Base-by-base conservation (phyloP, 176 grass and related monocot species). In the Typha latifolia region DNA sequence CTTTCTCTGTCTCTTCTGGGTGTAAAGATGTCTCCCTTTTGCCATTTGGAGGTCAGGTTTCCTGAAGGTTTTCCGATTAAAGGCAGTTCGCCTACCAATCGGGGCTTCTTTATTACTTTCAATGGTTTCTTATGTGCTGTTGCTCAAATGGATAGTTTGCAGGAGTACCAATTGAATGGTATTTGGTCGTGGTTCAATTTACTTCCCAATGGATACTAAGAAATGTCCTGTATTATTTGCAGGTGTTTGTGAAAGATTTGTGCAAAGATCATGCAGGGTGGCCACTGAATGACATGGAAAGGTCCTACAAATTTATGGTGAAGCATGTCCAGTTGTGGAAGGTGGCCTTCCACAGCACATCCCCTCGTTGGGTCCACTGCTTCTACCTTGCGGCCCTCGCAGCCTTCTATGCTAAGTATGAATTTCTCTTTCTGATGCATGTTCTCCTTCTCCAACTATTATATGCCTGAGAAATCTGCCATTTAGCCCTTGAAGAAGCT, bases 251-350 rank as follows among this genome's bases (percentile, higher is more conserved):
- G 51, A 99, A 99, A 79, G 94, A 99, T 82, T 78, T 99, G 15
- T 97, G 90, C 81, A 97, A 92, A 78, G 94, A 97, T 47, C 89
- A 97, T 62, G 94, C 94, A 3, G 94, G 94, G 0, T 93, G 94
- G 94, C 94, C 89, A 32, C 78, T 97, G 66, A 97, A 92, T 70
- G 84, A 87, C 78, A 97, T 97, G 94, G 94, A 97, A 72, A 93
- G 80, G 63, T 92, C 94, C 0, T 97, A 97, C 79, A 97, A 97
- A 63, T 97, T 97, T 89, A 92, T 97, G 94, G 94, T 97, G 70
- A 97, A 93, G 82, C 94, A 99, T 84, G 94, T 90, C 65, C 94
- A 99, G 83, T 86, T 99, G 8, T 99, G 94, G 94, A 99, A 93
- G 81, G 74, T 99, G 66, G 94, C 94, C 50, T 99, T 99, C 66